Evolutionary conservation across 176 grass and related monocot species (phyloP), one percentile per base, ranked within the genome.

Genomic region (Otatea glauca): DNA sequence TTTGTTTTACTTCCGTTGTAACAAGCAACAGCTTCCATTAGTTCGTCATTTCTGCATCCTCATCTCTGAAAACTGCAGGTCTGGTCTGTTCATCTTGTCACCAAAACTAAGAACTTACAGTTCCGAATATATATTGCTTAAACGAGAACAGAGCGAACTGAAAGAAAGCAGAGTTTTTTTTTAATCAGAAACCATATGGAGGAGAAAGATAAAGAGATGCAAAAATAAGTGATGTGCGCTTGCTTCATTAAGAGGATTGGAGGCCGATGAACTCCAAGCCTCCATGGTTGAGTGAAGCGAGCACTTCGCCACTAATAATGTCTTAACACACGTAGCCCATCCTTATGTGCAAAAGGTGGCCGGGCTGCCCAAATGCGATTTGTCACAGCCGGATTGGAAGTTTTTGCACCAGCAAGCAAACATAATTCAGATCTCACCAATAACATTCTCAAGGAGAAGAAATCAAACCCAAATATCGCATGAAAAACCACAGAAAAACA

Each of bases 341-440:
- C 56, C 45, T 73, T 95, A 14, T 89, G 91, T 92, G 91, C 93
- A 92, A 92, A 95, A 89, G 93, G 93, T 95, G 93, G 93, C 93
- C 93, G 93, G 88, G 83, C 85, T 91, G 86, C 61, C 87, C 93
- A 95, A 25, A 61, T 9, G 72, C 38, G 75, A 90, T 41, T 78
- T 75, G 76, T 95, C 86, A 85, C 91, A 95, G 83, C 88, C 93
- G 93, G 91, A 95, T 95, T 95, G 91, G 93, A 95, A 95, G 91
- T 44, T 95, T 95, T 95, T 95, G 93, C 93, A 93, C 88, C 65
- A 75, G 20, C 1, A 51, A 12, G 66, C 48, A 50, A 4, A 72
- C 39, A 38, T 49, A 49, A 49, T 49, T 7, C 38, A 64, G 20
- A 13, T 76, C 62, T 5, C 48, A 59, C 59, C 6, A 68, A 7